These are phyloP conservation scores for Glycine latifolia DNA, from an alignment of 306 rosid species.

Conservation along the genomic window DNA sequence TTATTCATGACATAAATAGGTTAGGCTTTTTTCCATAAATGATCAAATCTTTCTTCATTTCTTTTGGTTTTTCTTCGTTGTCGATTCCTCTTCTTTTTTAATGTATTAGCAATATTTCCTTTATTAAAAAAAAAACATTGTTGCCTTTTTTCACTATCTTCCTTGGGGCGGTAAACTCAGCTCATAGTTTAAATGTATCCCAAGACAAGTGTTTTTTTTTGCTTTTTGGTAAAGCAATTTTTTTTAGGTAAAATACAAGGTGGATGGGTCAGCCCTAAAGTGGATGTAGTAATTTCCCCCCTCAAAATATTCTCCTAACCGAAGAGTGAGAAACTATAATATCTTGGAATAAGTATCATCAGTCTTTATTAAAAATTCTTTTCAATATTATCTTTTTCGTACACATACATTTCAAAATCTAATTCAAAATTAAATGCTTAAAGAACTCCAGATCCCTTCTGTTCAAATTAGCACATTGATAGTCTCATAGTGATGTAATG, in stretches of 20 bases:
- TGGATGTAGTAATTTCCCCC: background rate
- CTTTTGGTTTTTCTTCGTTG: too few relatives aligned
- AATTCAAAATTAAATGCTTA: background rate
- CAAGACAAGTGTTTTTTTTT: too few relatives aligned
- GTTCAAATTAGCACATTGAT: background rate
- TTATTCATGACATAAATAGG: too few relatives aligned
- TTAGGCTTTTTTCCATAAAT: too few relatives aligned
- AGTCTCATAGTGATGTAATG: background rate
- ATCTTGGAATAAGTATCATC: background rate
- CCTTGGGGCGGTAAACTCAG: too few relatives aligned
- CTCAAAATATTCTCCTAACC: background rate
- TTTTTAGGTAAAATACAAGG: background rate
- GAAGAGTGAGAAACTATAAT: background rate
- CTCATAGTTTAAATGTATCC: too few relatives aligned
- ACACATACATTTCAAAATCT: background rate
- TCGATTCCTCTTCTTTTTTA: too few relatives aligned
- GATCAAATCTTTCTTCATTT: too few relatives aligned
- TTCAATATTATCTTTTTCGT: background rate
- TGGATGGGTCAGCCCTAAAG: background rate
- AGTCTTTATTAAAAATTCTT: background rate
- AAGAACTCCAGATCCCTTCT: background rate
- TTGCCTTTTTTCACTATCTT: too few relatives aligned
- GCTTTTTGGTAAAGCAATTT: too few relatives aligned
- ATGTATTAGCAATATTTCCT: too few relatives aligned
- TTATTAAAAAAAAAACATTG: too few relatives aligned